Evolutionary conservation across 768 basidiomycete species (phyloP).

Genomic region (Macrolepiota fuliginosa): DNA sequence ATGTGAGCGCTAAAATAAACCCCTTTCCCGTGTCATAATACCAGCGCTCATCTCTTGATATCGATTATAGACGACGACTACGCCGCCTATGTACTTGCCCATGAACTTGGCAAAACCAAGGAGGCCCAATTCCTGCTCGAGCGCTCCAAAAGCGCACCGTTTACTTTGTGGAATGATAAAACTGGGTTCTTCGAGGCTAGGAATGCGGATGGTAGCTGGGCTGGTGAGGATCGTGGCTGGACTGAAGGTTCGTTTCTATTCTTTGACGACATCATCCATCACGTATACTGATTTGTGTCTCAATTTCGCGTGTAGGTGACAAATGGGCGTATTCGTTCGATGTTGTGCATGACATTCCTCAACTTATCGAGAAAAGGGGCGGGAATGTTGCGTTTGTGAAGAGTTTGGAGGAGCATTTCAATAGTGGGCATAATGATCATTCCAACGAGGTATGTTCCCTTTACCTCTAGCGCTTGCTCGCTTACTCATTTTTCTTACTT

Average conservation of each 20-base stretch:
- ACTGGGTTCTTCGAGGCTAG: slow-evolving; percentile 86
- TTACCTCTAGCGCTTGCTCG: neutral
- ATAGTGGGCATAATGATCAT: slow-evolving; percentile 74
- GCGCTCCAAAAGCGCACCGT: slow-evolving; percentile 56
- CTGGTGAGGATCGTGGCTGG: slow-evolving; percentile 71
- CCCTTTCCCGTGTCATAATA: neutral
- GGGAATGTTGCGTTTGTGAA: slow-evolving; percentile 63
- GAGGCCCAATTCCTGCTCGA: slow-evolving; percentile 47
- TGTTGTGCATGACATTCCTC: slow-evolving; percentile 68
- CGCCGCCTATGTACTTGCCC: slow-evolving; percentile 64
- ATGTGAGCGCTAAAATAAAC: slow-evolving; percentile 40
- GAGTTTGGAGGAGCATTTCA: slow-evolving; percentile 60
- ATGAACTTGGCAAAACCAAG: slow-evolving; percentile 44
- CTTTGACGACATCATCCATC: neutral
- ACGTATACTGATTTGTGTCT: neutral
- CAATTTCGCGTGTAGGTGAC: slow-evolving; percentile 29
- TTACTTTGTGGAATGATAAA: slow-evolving; percentile 61
- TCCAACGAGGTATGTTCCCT: slow-evolving; percentile 64
- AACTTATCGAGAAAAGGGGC: slow-evolving; percentile 59
- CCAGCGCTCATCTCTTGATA: neutral
- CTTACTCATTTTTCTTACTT: neutral
- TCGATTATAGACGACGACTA: slow-evolving; percentile 67
- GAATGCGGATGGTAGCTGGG: slow-evolving; percentile 66
- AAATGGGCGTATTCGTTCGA: slow-evolving; percentile 75
- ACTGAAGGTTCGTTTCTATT: slow-evolving; percentile 57